Base-by-base conservation (phyloP, 176 grass and related monocot species). In the Carex scoparia region DNA sequence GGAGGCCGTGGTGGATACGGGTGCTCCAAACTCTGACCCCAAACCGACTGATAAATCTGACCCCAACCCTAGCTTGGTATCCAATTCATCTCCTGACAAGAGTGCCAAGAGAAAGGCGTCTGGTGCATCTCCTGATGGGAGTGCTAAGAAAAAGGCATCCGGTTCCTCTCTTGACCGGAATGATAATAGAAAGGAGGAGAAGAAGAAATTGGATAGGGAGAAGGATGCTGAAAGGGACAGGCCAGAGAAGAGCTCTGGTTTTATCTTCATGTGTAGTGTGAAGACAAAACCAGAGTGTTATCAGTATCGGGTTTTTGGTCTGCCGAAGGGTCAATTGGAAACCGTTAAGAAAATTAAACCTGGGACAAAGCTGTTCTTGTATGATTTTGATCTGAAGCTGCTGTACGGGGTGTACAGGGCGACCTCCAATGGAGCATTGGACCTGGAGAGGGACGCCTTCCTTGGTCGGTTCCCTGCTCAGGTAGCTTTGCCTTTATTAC, bases 211-310 rank as follows among this genome's bases (percentile, higher is more conserved):
- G 23, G 27, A 72, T 5, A 73, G 27, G 27, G 7, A 65, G 28
- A 51, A 6, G 15, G 7, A 13, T 35, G 31, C 28, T 67, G 11
- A 5, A 76, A 76, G 46, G 19, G 23, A 53, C 23, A 6, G 19
- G 38, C 32, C 57, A 13, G 85, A 84, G 62, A 81, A 81, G 73
- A 84, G 85, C 40, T 87, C 91, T n/a, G 95, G 95, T 69, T 91
- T 86, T 91, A 98, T 98, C 84, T 97, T 97, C 67, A 91, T 88
- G 84, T 98, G 95, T 60, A 93, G 81, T 73, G 81, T 81, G 79
- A 82, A 79, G 72, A 94, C 91, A 58, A 98, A 93, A 88, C 79
- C 90, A 10, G 92, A 98, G 23, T 94, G 91, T 84, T 98, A 83
- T 74, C 84, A n/a, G 38, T 85, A 89, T 73, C 82, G 82, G 14